Evolutionary conservation across 2,329 filamentous ascomycete species (phyloP), one percentile per base, ranked within the genome.

Genomic region (Blastomyces percursus): DNA sequence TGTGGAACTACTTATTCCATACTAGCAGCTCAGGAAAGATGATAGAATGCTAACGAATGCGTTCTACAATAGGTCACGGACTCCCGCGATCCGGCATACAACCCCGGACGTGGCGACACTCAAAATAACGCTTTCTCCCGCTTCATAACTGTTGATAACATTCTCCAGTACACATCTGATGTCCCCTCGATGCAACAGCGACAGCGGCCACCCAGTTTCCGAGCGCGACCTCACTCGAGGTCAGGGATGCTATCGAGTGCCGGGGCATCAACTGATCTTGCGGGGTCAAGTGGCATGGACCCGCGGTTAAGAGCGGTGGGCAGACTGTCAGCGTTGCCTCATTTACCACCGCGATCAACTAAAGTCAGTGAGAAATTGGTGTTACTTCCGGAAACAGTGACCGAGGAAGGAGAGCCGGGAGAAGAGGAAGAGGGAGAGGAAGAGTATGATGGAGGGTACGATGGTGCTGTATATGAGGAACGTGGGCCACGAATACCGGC

Each of bases 341-440:
- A 84, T 66, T 80, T 96, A 67, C 94, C 93, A 0, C 88, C 90
- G 6, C 84, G 94, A 61, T 95, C 91, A 46, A 95, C 91, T 35
- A 96, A 97, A 75, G 88, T 96, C 66, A 96, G 90, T 74, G 91
- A 97, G 78, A 97, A 97, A 77, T 81, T 99, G n/a, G 94, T 99
- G 0, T 80, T 97, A 44, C 82, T 99, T 16, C 94, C 94, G 0
- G 93, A 96, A 71, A 88, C 91, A 0, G 80, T 81, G 3, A 79
- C 81, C 57, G 82, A 83, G 32, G 71, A 71, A 4, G 74, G 74
- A 14, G 75, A 76, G 30, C 4, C 19, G 2, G 50, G 24, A 19
- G 81, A 81, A 61, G 84, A 84, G 54, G 65, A 65, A 27, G 63
- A 64, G 21, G 60, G 65, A 56, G 63, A 69, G 65, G 38, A 8